Conservation (phyloP, 2,329 filamentous ascomycete species). For the Didymella pomorum region DNA sequence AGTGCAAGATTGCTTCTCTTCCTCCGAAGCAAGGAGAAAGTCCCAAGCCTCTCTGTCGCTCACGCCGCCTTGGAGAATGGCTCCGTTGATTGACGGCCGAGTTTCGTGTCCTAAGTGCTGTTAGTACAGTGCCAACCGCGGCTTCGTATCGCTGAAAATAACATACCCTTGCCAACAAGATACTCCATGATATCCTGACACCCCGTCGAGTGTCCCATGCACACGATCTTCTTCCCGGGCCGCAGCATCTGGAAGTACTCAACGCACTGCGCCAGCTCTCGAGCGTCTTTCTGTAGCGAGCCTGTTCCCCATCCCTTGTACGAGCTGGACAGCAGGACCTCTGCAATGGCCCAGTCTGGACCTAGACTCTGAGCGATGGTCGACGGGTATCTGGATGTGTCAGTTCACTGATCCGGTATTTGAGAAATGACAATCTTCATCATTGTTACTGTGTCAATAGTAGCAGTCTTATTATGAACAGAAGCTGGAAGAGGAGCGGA, state of each 20-base stretch:
- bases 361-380: slow-evolving; percentile 59
- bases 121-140: too few relatives aligned
- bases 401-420: not conserved
- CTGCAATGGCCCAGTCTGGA: slow-evolving; percentile 62
- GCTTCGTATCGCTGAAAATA: too few relatives aligned
- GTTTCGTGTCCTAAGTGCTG: slow-evolving; percentile 37
- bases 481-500: too few relatives aligned
- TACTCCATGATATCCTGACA: slow-evolving; percentile 74
- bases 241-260: slow-evolving; percentile 56
- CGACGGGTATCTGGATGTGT: slow-evolving; percentile 56
- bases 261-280: slow-evolving; percentile 62
- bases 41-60: slow-evolving; percentile 73
- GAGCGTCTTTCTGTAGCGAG: slow-evolving; percentile 62
- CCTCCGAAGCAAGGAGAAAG: slow-evolving; percentile 48
- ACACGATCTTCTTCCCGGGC: slow-evolving; percentile 63
- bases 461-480: too few relatives aligned
- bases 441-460: too few relatives aligned
- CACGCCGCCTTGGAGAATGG: slow-evolving; percentile 81
- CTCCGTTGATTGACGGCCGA: slow-evolving; percentile 70
- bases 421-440: too few relatives aligned
- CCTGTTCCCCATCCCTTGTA: slow-evolving; percentile 64
- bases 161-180: slow-evolving; percentile 48
- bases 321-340: slow-evolving; percentile 60
- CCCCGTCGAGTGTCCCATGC: slow-evolving; percentile 75
- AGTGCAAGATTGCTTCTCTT: slow-evolving; percentile 18